A percentile compares a stretch with the other conserved stretches of the same genome.
Conservation (phyloP, 495 filamentous ascomycete genomes). For the Penicillium nucicola region DNA sequence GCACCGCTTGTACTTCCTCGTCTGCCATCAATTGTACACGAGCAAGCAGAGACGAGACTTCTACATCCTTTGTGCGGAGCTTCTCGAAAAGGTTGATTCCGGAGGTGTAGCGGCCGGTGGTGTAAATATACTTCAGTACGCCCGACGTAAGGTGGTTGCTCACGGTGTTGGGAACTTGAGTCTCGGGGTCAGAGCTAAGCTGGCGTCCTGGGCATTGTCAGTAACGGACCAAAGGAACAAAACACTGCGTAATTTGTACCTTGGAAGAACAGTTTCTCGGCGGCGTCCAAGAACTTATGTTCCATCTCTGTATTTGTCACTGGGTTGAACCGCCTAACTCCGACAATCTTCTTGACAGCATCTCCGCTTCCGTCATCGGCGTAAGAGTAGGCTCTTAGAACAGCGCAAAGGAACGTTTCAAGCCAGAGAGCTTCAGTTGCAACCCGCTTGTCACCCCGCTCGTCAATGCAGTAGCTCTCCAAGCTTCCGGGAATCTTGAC, state of each 20-base stretch:
- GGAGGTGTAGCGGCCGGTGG: conserved; percentile 90
- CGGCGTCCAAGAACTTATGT: conserved; percentile 92
- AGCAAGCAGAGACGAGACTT: conserved; percentile 89
- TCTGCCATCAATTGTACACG: conserved; percentile 88
- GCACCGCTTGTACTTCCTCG: conserved; percentile 92
- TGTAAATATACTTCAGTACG: conserved; percentile 93
- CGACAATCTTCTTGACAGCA: conserved; percentile 88
- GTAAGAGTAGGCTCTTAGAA: conserved; percentile 90
- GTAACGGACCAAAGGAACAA: neutral
- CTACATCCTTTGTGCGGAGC: conserved; percentile 81
- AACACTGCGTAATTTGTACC: conserved; percentile 46
- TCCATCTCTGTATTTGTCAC: conserved; percentile 96
- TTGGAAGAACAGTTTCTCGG: conserved; percentile 91
- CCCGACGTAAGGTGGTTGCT: conserved; percentile 94
- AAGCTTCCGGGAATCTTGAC: conserved; percentile 94
- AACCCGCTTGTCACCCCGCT: conserved; percentile 87
- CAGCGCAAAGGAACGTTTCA: conserved; percentile 93
- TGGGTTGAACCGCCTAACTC: conserved; percentile 92
- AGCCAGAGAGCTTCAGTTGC: conserved; percentile 93
- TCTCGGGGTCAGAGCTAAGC: conserved; percentile 92
- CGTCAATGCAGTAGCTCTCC: conserved; percentile 94
- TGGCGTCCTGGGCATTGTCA: conserved; percentile 69
- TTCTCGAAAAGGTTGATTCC: conserved; percentile 99
- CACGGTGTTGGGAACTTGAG: conserved; percentile 94
- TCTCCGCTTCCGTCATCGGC: conserved; percentile 93